Percentiles rank a stretch among this genome's conserved stretches.
Evolutionary conservation across 2,329 filamentous ascomycete species (phyloP).

Genomic region (Trichoderma asperellum): DNA sequence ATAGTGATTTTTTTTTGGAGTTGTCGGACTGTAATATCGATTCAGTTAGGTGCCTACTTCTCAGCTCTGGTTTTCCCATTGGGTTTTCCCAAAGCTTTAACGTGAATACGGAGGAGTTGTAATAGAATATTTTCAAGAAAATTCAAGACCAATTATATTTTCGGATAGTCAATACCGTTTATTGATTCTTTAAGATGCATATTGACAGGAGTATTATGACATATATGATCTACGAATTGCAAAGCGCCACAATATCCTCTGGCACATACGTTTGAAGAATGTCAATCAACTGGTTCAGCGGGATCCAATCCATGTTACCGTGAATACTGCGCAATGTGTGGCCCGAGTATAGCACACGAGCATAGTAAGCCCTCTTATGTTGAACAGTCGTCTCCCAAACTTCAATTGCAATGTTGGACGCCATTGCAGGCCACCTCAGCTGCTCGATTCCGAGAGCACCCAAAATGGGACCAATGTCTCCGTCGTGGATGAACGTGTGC

Average conservation of each 20-base stretch:
- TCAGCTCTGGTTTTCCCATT: conserved; percentile 15
- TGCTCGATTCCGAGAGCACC: conserved; percentile 23
- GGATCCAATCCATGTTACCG: conserved; percentile 12
- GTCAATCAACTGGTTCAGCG: conserved; percentile 9
- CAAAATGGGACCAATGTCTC: conserved; percentile 10
- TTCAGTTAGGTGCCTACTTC: background rate
- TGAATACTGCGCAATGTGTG: conserved; percentile 23
- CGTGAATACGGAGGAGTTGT: conserved; percentile 2
- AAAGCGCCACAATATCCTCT: conserved; percentile 17
- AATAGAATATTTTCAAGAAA: background rate
- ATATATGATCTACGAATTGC: background rate
- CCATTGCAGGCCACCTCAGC: conserved; percentile 23
- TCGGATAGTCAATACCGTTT: background rate
- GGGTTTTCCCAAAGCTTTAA: conserved; percentile 14
- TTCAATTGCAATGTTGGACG: conserved; percentile 16
- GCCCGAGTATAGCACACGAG: conserved; percentile 21
- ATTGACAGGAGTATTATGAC: background rate
- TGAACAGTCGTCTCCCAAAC: conserved; percentile 16
- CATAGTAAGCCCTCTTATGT: conserved; percentile 1
- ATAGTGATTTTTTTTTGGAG: background rate
- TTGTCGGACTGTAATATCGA: background rate
- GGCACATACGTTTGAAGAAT: conserved; percentile 21
- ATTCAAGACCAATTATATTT: background rate
- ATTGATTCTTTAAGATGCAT: background rate
- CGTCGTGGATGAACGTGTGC: conserved; percentile 20